Evolutionary conservation across 345 rosid species (phyloP).

Genomic region (Bruguiera gymnorhiza): DNA sequence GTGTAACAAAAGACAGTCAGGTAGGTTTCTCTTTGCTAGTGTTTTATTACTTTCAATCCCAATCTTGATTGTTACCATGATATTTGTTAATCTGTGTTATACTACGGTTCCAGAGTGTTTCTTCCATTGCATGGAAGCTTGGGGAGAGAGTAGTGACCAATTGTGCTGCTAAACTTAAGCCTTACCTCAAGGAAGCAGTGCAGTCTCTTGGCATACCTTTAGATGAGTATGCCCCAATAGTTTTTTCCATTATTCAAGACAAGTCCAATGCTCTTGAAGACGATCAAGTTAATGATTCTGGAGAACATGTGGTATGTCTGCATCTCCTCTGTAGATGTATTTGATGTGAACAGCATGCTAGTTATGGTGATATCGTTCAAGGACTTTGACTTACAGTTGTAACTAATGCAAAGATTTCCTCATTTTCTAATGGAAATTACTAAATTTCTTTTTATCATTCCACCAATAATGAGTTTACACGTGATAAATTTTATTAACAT

Average conservation of each 20-base stretch:
- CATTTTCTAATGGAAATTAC: slow-evolving; percentile 3
- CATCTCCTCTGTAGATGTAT: slow-evolving; percentile 5
- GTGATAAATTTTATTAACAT: background rate
- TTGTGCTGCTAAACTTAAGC: slow-evolving; percentile 57
- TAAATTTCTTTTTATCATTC: background rate
- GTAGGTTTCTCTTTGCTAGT: slow-evolving; percentile 30
- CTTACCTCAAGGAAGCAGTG: slow-evolving; percentile 51
- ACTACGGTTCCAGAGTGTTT: slow-evolving; percentile 38
- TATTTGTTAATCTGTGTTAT: slow-evolving; percentile 12
- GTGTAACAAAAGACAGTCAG: slow-evolving; percentile 61
- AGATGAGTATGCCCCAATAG: slow-evolving; percentile 55
- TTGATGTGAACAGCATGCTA: background rate
- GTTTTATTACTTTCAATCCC: background rate
- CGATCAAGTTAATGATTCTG: slow-evolving; percentile 23
- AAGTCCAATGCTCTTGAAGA: slow-evolving; percentile 20
- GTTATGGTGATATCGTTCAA: slow-evolving; percentile 10
- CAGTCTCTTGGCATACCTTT: slow-evolving; percentile 37
- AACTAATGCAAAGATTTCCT: background rate
- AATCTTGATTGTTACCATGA: background rate
- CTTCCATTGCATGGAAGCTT: slow-evolving; percentile 49
- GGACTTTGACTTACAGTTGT: background rate
- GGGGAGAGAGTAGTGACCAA: slow-evolving; percentile 54
- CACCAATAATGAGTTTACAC: background rate
- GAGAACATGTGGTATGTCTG: slow-evolving; percentile 46
- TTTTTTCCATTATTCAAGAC: slow-evolving; percentile 47